phyloP scores from a whole-genome alignment of 139 green algal genomes.

The Bryopsis sp. region DNA sequence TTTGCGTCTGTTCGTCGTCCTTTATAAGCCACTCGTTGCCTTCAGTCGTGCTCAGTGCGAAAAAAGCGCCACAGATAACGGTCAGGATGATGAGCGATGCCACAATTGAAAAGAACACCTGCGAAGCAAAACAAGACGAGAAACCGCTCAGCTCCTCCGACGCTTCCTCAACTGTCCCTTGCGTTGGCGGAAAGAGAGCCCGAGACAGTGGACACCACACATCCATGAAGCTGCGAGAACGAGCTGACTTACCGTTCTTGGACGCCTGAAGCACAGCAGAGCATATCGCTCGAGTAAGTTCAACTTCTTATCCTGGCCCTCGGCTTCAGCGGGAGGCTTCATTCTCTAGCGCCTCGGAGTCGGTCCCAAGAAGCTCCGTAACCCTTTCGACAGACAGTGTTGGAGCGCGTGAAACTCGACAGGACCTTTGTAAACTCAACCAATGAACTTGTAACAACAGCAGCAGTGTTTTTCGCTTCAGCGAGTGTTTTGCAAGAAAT shows the following conservation, averaged over 20 bases:
- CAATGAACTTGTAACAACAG: too few species aligned
- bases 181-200: neutral
- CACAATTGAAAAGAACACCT: too few species aligned
- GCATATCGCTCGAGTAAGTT: slow-evolving; percentile 18
- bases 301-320: too few species aligned
- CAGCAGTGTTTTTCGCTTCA: too few species aligned
- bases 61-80: slow-evolving; percentile 12
- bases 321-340: too few species aligned
- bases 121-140: slow-evolving; percentile 7
- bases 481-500: too few species aligned
- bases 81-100: neutral
- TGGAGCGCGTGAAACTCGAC: too few species aligned
- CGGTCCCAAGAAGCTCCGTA: too few species aligned
- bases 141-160: neutral
- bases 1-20: slow-evolving; percentile 8
- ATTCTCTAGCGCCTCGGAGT: too few species aligned
- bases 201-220: neutral
- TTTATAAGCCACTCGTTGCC: slow-evolving; percentile 15
- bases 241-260: neutral
- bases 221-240: neutral
- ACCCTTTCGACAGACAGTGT: too few species aligned
- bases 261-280: slow-evolving; percentile 3
- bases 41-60: neutral
- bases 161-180: neutral
- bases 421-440: too few species aligned